Evolutionary conservation across 2,329 filamentous ascomycete species (phyloP).

Genomic region (Coleophoma crateriformis): DNA sequence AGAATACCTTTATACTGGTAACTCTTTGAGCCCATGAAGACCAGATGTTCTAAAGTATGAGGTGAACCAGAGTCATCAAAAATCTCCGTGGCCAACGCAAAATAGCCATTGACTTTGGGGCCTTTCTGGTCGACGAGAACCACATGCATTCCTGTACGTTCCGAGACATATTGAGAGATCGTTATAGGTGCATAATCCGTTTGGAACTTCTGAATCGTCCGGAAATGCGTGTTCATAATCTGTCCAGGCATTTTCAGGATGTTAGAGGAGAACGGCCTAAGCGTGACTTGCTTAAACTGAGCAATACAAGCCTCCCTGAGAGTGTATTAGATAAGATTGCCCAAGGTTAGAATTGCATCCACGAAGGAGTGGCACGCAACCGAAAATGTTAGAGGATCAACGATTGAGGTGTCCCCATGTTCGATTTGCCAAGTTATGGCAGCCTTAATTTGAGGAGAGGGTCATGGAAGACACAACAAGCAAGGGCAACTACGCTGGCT

Average conservation of each 20-base stretch:
- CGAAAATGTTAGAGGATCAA: neutral
- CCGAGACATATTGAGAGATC: conserved; percentile 94
- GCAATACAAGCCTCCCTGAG: too few relatives aligned
- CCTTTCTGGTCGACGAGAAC: conserved; percentile 88
- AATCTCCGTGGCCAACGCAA: conserved; percentile 93
- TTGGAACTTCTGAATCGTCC: conserved; percentile 77
- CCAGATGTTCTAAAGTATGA: conserved; percentile 76
- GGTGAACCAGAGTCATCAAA: conserved; percentile 94
- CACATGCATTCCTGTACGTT: conserved; percentile 89
- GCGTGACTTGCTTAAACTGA: too few relatives aligned
- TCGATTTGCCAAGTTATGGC: too few relatives aligned
- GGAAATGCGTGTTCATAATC: conserved; percentile 58
- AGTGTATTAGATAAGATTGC: too few relatives aligned
- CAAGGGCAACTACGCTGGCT: too few relatives aligned
- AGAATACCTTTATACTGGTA: conserved; percentile 94
- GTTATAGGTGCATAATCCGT: conserved; percentile 84
- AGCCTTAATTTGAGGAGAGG: too few relatives aligned
- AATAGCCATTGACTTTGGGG: conserved; percentile 93
- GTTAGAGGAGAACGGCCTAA: neutral
- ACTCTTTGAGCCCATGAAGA: conserved; percentile 88
- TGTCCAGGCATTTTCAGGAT: conserved; percentile 48
- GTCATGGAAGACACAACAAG: too few relatives aligned
- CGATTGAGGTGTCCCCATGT: too few relatives aligned
- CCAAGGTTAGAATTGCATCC: too few relatives aligned
- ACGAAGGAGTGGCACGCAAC: neutral